Conservation (phyloP, 345 rosid genomes). For the Raphanus raphanistrum region DNA sequence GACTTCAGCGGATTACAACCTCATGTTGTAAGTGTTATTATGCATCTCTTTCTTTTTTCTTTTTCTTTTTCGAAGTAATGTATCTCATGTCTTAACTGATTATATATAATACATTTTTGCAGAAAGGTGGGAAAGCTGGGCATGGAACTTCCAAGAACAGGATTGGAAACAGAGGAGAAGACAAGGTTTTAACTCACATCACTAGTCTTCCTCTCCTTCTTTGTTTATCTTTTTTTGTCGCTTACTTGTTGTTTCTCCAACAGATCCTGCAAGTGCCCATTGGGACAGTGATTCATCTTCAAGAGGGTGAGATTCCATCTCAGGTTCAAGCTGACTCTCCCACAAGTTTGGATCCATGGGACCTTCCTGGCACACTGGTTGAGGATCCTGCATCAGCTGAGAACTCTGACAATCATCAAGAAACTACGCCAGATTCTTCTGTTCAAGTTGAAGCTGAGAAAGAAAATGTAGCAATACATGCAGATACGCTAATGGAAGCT, state of each 20-base stretch:
- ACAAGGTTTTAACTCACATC: conserved; percentile 55
- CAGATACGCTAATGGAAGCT: conserved; percentile 15
- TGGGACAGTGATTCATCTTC: conserved; percentile 89
- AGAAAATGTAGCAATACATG: background rate
- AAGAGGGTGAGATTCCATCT: conserved; percentile 68
- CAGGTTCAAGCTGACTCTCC: conserved; percentile 42
- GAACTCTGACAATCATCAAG: conserved; percentile 16
- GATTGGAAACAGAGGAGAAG: conserved; percentile 88
- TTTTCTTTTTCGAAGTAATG: background rate
- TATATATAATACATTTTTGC: conserved; percentile 9
- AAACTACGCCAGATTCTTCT: conserved; percentile 18
- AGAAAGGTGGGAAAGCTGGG: conserved; percentile 80
- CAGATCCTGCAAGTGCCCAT: conserved; percentile 83
- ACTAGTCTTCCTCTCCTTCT: background rate
- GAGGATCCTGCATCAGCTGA: conserved; percentile 36
- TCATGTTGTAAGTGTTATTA: conserved; percentile 60
- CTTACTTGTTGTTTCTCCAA: background rate
- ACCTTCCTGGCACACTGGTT: conserved; percentile 73
- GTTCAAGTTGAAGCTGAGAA: conserved; percentile 1
- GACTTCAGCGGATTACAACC: conserved; percentile 81
- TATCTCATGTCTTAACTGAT: background rate
- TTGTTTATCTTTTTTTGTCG: background rate
- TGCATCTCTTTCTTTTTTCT: background rate
- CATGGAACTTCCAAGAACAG: conserved; percentile 80
- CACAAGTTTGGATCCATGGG: conserved; percentile 81